phyloP scores from a whole-genome alignment of 768 basidiomycete species.

The Leucocoprinus birnbaumii region DNA sequence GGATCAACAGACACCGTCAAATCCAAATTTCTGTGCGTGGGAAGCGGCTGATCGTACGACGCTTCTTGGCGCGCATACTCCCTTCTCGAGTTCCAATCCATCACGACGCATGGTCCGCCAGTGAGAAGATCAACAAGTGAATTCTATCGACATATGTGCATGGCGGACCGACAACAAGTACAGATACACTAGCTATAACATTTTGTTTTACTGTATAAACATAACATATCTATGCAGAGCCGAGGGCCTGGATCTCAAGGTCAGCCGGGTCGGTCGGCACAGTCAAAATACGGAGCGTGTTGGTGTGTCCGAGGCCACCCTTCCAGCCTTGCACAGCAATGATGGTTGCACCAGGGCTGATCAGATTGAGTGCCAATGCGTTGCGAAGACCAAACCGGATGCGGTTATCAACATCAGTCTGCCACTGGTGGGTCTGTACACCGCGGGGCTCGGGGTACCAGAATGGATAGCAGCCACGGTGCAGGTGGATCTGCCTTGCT shows the following conservation, averaged over 20 bases:
- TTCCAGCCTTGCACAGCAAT: slow-evolving; percentile 99
- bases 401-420: slow-evolving; percentile 93
- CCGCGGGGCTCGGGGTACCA: slow-evolving; percentile 96
- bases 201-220: background rate
- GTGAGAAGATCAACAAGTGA: background rate
- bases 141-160: background rate
- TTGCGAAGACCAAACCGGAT: slow-evolving; percentile 85
- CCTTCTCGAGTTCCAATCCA: background rate
- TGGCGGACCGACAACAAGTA: background rate
- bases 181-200: background rate
- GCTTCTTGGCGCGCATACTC: too few species aligned
- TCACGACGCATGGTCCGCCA: background rate
- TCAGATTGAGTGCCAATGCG: slow-evolving; percentile 81
- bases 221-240: slow-evolving; percentile 21
- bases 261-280: slow-evolving; percentile 83
- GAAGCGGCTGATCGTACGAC: slow-evolving; percentile 5
- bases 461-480: slow-evolving; percentile 96
- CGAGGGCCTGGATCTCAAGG: slow-evolving; percentile 65
- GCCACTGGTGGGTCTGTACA: slow-evolving; percentile 88
- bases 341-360: slow-evolving; percentile 85
- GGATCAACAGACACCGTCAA: background rate
- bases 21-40: slow-evolving; percentile 5
- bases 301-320: slow-evolving; percentile 94
- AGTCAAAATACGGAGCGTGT: slow-evolving; percentile 80
- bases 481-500: slow-evolving; percentile 93